phyloP scores from a whole-genome alignment of 495 filamentous ascomycete genomes.

The Hypomontagnella monticulosa region DNA sequence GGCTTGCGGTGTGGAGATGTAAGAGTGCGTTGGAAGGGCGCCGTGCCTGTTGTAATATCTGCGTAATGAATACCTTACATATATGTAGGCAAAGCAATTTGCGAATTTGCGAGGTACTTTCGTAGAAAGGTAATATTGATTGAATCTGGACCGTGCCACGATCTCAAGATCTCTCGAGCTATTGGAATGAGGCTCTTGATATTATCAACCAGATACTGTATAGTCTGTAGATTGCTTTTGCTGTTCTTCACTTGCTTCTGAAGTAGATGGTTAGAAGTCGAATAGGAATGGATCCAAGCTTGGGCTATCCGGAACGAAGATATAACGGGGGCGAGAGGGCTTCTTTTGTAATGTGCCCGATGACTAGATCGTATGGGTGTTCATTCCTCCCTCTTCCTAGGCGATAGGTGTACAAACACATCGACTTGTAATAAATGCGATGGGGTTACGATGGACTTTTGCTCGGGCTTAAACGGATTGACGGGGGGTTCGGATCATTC shows the following conservation, averaged over 20 bases:
- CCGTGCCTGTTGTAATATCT: constrained; percentile 37
- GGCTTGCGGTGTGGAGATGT: constrained; percentile 42
- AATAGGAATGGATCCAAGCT: constrained; percentile 1
- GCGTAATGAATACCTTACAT: constrained; percentile 30
- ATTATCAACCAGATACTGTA: neutral
- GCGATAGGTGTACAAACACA: constrained; percentile 21
- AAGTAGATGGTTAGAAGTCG: neutral
- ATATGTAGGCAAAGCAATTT: constrained; percentile 22
- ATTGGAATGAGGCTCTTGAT: constrained; percentile 32
- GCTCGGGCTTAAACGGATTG: constrained; percentile 44
- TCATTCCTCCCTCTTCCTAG: constrained; percentile 10
- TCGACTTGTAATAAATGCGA: constrained; percentile 38
- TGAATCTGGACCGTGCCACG: constrained; percentile 39
- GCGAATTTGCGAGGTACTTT: constrained; percentile 4
- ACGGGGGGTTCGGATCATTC: constrained; percentile 41
- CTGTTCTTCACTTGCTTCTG: neutral
- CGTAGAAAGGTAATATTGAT: constrained; percentile 23
- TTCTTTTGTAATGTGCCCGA: constrained; percentile 45
- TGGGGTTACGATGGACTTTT: constrained; percentile 42
- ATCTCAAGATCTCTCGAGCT: constrained; percentile 30
- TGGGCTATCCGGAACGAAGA: constrained; percentile 10
- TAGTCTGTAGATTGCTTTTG: constrained; percentile 12
- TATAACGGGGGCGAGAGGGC: constrained; percentile 30
- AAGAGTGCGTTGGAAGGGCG: constrained; percentile 33
- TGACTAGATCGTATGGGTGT: constrained; percentile 35